Percentiles rank a stretch among this genome's conserved stretches.
Evolutionary conservation across 2,329 filamentous ascomycete genomes (phyloP).

Genomic region (Aspergillus nomiae): DNA sequence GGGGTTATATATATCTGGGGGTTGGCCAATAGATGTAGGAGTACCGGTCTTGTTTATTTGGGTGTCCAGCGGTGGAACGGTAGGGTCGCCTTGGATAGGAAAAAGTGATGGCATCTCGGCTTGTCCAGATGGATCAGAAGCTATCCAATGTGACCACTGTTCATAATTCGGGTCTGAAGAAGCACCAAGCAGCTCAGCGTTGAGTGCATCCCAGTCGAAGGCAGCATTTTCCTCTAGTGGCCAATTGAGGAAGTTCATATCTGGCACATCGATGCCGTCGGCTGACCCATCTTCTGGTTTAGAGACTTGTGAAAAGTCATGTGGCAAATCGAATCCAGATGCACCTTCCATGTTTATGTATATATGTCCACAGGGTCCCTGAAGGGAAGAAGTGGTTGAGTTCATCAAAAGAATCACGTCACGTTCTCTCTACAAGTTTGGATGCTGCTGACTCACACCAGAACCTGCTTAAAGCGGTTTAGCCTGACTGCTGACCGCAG

Average conservation of each 20-base stretch:
- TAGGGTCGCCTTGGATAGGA: neutral
- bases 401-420: neutral
- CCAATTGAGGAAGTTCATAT: neutral
- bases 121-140: neutral
- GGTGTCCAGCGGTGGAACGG: neutral
- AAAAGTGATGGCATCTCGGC: neutral
- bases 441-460: neutral
- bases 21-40: neutral
- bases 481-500: neutral
- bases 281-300: neutral
- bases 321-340: neutral
- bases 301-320: neutral
- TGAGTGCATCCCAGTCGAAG: constrained; percentile 15
- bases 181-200: neutral
- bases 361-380: neutral
- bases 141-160: neutral
- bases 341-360: neutral
- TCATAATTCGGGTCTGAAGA: neutral
- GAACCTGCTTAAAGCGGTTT: neutral
- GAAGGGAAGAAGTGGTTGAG: neutral
- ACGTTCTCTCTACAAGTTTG: neutral
- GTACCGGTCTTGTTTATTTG: neutral
- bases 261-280: neutral
- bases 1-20: neutral
- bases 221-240: constrained; percentile 7